Percentiles rank a stretch among this genome's conserved stretches.
Conservation (phyloP, 2,329 filamentous ascomycete genomes). For the Colletotrichum sp. region DNA sequence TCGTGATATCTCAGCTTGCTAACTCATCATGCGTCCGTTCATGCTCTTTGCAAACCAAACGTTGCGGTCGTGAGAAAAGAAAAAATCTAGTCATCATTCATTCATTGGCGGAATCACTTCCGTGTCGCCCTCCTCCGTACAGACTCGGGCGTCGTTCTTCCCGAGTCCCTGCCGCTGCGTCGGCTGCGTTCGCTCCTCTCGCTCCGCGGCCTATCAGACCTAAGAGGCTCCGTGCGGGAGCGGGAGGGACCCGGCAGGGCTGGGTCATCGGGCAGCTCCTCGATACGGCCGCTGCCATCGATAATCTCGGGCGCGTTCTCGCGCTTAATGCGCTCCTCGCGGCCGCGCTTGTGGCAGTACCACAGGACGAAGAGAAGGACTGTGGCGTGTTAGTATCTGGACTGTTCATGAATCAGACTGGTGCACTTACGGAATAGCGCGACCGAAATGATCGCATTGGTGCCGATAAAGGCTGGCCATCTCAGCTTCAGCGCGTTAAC, state of each 20-base stretch:
- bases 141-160: slow-evolving; percentile 8
- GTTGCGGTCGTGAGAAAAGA: background rate
- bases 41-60: background rate
- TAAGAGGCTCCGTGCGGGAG: slow-evolving; percentile 15
- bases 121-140: slow-evolving; percentile 3
- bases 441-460: slow-evolving; percentile 83
- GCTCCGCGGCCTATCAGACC: slow-evolving; percentile 4
- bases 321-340: slow-evolving; percentile 78
- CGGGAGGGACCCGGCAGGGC: slow-evolving; percentile 38
- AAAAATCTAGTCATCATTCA: background rate
- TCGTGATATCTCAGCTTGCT: background rate
- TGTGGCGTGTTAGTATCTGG: slow-evolving; percentile 33
- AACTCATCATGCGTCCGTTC: background rate
- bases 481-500: slow-evolving; percentile 85
- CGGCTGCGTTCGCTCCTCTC: slow-evolving; percentile 22
- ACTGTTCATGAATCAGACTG: background rate
- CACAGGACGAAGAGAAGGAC: slow-evolving; percentile 93
- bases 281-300: slow-evolving; percentile 46
- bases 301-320: slow-evolving; percentile 45
- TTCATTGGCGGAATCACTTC: background rate
- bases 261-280: slow-evolving; percentile 56
- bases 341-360: slow-evolving; percentile 97
- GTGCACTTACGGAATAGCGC: slow-evolving; percentile 77
- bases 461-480: slow-evolving; percentile 90
- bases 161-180: slow-evolving; percentile 15